Percentiles rank a stretch among this genome's conserved stretches.
phyloP scores from a whole-genome alignment of 2,329 filamentous ascomycete genomes.

The Trichoderma sp. region DNA sequence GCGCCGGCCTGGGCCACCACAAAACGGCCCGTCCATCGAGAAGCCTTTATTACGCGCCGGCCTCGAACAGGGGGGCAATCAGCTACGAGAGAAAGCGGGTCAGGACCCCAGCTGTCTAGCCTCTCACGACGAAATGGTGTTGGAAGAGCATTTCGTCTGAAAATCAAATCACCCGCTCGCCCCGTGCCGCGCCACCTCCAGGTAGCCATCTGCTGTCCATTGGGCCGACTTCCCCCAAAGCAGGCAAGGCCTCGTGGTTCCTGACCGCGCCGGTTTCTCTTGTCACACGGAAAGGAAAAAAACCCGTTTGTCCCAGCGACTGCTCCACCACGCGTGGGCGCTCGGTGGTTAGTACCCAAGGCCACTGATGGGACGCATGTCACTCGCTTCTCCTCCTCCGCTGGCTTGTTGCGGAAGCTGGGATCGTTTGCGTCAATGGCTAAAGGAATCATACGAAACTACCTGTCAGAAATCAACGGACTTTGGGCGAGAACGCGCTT shows the following conservation, averaged over 20 bases:
- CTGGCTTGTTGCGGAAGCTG: constrained; percentile 5
- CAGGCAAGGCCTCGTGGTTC: constrained; percentile 2
- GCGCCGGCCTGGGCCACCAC: constrained; percentile 37
- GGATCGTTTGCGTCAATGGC: neutral
- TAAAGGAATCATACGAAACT: neutral
- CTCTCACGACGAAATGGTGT: constrained; percentile 18
- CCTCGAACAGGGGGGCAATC: constrained; percentile 43
- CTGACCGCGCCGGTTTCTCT: constrained; percentile 3
- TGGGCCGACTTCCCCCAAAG: constrained; percentile 11
- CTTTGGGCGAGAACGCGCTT: constrained; percentile 7
- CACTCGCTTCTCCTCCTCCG: constrained; percentile 2
- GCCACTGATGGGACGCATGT: neutral
- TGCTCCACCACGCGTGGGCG: constrained; percentile 1
- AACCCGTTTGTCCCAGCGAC: neutral
- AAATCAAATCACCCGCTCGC: constrained; percentile 27
- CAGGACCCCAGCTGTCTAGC: constrained; percentile 21
- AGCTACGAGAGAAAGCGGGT: constrained; percentile 22
- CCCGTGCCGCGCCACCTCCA: constrained; percentile 41
- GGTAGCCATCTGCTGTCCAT: constrained; percentile 4
- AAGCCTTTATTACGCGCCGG: constrained; percentile 56
- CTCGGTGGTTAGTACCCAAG: neutral
- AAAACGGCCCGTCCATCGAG: constrained; percentile 46
- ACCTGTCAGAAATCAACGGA: constrained; percentile 3
- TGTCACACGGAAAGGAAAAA: constrained; percentile 7
- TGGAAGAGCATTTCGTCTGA: constrained; percentile 19